These are phyloP conservation scores for Centella asiatica DNA, from an alignment of 129 eudicot species.

Conservation along the genomic window DNA sequence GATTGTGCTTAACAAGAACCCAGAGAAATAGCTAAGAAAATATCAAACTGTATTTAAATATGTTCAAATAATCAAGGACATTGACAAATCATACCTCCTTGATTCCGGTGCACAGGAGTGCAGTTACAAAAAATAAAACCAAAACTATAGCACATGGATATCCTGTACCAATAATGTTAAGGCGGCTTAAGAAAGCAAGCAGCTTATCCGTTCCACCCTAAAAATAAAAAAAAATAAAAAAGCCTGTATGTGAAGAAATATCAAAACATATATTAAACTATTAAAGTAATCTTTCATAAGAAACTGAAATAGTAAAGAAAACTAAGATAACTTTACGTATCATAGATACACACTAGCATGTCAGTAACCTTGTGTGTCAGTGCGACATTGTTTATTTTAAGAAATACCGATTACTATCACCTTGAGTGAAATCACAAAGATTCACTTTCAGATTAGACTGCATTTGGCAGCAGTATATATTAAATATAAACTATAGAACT, in stretches of 20 bases:
- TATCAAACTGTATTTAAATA: not conserved
- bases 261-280: not conserved
- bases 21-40: not conserved
- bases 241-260: conserved; percentile 37
- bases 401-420: too few species aligned
- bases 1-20: conserved; percentile 13
- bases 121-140: conserved; percentile 69
- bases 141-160: conserved; percentile 92
- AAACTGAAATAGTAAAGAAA: too few species aligned
- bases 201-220: conserved; percentile 79
- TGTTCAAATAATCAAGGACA: not conserved
- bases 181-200: conserved; percentile 69
- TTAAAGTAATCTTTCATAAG: not conserved
- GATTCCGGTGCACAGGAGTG: conserved; percentile 79
- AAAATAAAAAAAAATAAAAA: too few species aligned
- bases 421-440: not conserved
- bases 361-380: not conserved
- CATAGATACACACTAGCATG: not conserved
- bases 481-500: too few species aligned
- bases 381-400: not conserved
- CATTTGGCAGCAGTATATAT: too few species aligned
- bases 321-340: not conserved
- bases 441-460: too few species aligned
- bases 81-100: conserved; percentile 60
- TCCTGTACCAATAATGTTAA: conserved; percentile 52